Conservation (phyloP, 768 basidiomycete genomes). For the Pseudohyphozyma bogoriensis region DNA sequence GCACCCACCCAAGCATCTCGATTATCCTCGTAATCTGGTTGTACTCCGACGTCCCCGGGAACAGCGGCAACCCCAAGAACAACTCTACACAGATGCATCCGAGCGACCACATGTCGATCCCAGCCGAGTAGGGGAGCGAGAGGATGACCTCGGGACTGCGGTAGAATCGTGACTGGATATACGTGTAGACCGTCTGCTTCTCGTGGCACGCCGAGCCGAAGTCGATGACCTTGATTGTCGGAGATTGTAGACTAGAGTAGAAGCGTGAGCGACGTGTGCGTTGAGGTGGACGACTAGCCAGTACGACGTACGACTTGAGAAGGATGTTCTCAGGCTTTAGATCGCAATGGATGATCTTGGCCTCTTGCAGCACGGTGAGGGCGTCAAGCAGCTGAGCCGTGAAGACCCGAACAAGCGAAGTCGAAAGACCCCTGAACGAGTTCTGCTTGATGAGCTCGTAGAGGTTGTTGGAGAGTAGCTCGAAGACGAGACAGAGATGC, state of each 20-base stretch:
- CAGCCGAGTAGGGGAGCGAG: conserved; percentile 82
- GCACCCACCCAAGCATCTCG: conserved; percentile 89
- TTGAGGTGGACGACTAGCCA: neutral
- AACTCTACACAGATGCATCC: conserved; percentile 98
- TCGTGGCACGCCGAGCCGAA: conserved; percentile 99
- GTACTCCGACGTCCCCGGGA: conserved; percentile 98
- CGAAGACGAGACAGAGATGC: conserved; percentile 95
- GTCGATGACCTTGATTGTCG: conserved; percentile 97
- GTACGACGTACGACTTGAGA: conserved; percentile 63
- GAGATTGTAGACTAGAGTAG: conserved; percentile 77
- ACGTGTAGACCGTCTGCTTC: conserved; percentile 98
- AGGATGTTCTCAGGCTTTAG: conserved; percentile 98
- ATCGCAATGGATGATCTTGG: conserved; percentile 94
- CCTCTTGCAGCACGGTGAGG: conserved; percentile 83
- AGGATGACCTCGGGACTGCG: conserved; percentile 94
- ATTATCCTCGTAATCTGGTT: conserved; percentile 95
- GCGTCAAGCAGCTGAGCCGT: conserved; percentile 91
- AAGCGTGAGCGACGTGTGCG: neutral
- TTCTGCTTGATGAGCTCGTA: conserved; percentile 99
- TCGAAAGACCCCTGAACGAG: conserved; percentile 92
- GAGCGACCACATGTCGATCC: conserved; percentile 99
- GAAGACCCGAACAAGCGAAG: conserved; percentile 96
- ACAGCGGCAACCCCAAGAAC: conserved; percentile 88
- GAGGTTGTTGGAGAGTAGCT: conserved; percentile 88
- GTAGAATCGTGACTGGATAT: conserved; percentile 98